phyloP scores from a whole-genome alignment of 352 stramenopile species.

The Phytophthora sp. region DNA sequence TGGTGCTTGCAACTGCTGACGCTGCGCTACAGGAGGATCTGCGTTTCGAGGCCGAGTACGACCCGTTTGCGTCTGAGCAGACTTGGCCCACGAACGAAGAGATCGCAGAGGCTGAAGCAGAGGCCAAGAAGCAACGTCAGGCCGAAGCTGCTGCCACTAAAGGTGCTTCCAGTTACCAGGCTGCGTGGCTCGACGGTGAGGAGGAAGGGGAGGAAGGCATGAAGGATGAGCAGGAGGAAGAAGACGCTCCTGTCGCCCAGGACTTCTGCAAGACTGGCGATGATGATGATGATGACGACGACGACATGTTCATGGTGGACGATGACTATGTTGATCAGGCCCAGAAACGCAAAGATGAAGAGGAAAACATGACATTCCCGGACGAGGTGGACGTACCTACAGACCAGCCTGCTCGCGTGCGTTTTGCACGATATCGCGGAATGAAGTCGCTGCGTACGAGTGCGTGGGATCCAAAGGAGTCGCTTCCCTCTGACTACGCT shows the following conservation, averaged over 20 bases:
- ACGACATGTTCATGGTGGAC: slow-evolving; percentile 82
- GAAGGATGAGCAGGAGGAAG: slow-evolving; percentile 67
- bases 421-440: slow-evolving; percentile 93
- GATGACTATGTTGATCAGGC: slow-evolving; percentile 70
- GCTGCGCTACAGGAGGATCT: slow-evolving; percentile 78
- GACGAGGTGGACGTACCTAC: slow-evolving; percentile 92
- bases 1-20: slow-evolving; percentile 74
- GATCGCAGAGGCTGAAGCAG: slow-evolving; percentile 86
- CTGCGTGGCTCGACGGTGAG: slow-evolving; percentile 91
- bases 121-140: slow-evolving; percentile 70
- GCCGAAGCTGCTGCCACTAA: slow-evolving; percentile 42
- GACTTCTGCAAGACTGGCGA: slow-evolving; percentile 78
- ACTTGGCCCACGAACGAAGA: slow-evolving; percentile 97
- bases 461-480: slow-evolving; percentile 98
- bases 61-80: slow-evolving; percentile 97
- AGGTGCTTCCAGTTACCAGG: slow-evolving; percentile 94
- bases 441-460: slow-evolving; percentile 97
- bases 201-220: slow-evolving; percentile 72
- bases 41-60: slow-evolving; percentile 89
- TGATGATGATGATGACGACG: slow-evolving; percentile 65
- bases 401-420: slow-evolving; percentile 67
- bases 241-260: slow-evolving; percentile 59
- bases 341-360: slow-evolving; percentile 88
- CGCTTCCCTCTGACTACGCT: slow-evolving; percentile 96
- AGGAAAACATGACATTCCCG: slow-evolving; percentile 94